Base-by-base conservation (phyloP, 2,329 filamentous ascomycete genomes). In the Phialemoniopsis sp. region DNA sequence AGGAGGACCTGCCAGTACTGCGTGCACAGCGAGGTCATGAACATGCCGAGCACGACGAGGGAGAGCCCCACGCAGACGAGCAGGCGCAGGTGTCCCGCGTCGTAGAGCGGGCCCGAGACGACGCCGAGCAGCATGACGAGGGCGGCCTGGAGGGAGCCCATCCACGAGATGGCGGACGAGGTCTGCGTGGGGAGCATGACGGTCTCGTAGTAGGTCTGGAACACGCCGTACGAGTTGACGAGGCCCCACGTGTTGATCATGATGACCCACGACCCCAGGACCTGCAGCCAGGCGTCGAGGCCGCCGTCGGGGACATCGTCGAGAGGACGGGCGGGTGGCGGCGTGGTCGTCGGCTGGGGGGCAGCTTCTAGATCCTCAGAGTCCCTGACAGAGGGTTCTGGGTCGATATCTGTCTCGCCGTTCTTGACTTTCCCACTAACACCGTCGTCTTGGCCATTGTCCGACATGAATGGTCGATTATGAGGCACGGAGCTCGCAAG, bases 1-100 rank as follows among this genome's bases (percentile, higher is more conserved):
- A 67, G 53, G 29, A 67, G 41, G 18, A 66, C 42, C 17, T 67
- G 70, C 50, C 63, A 73, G 51, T 69, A 73, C 15, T 57, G 44
- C 0, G 56, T 60, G 48, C 60, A 64, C 18, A 75, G 53, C n/a
- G 63, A 67, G 3, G 62, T 60, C 58, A 73, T 65, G 51, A 73
- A 66, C 44, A 67, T 51, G 36, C 67, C 68, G 29, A 66, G 40
- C 18, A 61, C 51, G 40, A 66, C 54, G 33, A 66, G 54, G 29
- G 59, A 46, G 4, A 59, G 49, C 5, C 66, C 66, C 13, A 41
- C 42, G 19, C 52, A 42, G 36, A 72, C 50, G 31, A 67, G 53
- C 30, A 50, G 43, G 13, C 60, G 55, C 42, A 62, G 63, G 49
- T 68, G 55, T n/a, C 68, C 68, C 12, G 56, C 56, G 43, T 72